phyloP scores from a whole-genome alignment of 768 basidiomycete species.

The Trametes villosa region DNA sequence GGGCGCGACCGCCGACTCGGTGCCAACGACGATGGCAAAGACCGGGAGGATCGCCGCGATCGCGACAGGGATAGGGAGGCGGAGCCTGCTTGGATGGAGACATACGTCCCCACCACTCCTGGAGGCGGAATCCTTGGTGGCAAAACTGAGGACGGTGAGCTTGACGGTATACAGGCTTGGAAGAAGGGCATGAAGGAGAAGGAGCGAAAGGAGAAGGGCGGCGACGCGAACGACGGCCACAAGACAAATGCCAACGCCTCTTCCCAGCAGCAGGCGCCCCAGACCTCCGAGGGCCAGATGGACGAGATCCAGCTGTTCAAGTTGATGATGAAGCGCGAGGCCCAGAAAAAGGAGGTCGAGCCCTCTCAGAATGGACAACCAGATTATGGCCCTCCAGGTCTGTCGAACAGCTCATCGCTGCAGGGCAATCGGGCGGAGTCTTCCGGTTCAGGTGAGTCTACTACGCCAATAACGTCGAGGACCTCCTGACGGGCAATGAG shows the following conservation, averaged over 20 bases:
- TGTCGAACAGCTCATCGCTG: conserved; percentile 11
- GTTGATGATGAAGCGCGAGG: conserved; percentile 80
- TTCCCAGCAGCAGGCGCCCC: conserved; percentile 8
- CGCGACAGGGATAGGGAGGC: conserved; percentile 71
- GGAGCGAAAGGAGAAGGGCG: conserved; percentile 58
- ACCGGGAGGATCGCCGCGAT: conserved; percentile 52
- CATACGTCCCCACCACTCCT: conserved; percentile 69
- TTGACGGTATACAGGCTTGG: conserved; percentile 87
- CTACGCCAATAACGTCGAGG: too few species aligned
- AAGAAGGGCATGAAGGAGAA: conserved; percentile 84
- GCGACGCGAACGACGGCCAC: conserved; percentile 22
- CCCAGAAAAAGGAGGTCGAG: conserved; percentile 50
- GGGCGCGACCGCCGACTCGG: conserved; percentile 66
- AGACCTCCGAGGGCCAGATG: conserved; percentile 44
- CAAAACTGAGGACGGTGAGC: conserved; percentile 61
- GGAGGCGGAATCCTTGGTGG: conserved; percentile 67
- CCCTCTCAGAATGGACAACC: conserved; percentile 12
- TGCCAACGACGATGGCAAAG: conserved; percentile 54
- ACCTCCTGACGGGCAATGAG: background rate
- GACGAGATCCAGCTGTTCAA: conserved; percentile 89
- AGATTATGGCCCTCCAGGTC: conserved; percentile 13
- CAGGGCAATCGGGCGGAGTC: conserved; percentile 1
- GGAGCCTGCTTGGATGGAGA: conserved; percentile 93
- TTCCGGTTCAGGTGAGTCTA: background rate
- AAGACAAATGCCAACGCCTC: conserved; percentile 1